These are phyloP conservation scores for Venturia aucupariae DNA, from an alignment of 2,329 filamentous ascomycete genomes.

Conservation along the genomic window DNA sequence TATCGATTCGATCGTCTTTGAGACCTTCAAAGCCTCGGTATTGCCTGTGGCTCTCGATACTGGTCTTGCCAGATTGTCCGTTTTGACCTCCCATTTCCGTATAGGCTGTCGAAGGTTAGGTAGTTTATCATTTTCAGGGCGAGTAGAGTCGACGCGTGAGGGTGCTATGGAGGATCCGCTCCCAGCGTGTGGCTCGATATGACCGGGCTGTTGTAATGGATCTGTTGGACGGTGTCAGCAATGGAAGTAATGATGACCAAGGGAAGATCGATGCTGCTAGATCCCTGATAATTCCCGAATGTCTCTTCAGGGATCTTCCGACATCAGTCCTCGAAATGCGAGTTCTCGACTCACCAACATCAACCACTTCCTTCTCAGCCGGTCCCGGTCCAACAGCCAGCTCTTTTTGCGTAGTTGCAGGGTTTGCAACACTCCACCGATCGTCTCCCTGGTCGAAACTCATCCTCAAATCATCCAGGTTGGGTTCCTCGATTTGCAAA, in stretches of 20 bases:
- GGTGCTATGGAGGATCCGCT: background rate
- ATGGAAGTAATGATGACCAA: background rate
- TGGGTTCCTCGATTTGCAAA: conserved; percentile 9
- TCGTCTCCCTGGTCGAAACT: conserved; percentile 12
- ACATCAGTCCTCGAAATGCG: background rate
- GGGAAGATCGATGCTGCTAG: background rate
- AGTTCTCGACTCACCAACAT: background rate
- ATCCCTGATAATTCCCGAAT: background rate
- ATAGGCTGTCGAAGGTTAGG: background rate
- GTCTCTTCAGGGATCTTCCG: background rate
- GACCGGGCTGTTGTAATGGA: background rate
- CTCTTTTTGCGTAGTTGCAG: background rate
- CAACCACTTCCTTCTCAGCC: conserved; percentile 4
- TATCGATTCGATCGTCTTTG: conserved; percentile 10
- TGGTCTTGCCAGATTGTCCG: conserved; percentile 4
- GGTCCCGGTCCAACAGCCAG: background rate
- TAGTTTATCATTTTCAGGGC: background rate
- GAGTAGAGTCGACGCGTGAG: background rate
- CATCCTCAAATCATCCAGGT: conserved; percentile 12
- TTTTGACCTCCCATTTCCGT: conserved; percentile 12
- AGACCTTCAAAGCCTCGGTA: background rate
- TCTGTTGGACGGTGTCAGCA: background rate
- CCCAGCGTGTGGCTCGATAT: background rate
- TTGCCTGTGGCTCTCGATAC: conserved; percentile 8
- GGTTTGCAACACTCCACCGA: conserved; percentile 6